A percentile compares a stretch with the other conserved stretches of the same genome.
These are phyloP conservation scores for Sphaerulina vaccinii DNA, from an alignment of 2,329 filamentous ascomycete genomes.

Conservation along the genomic window DNA sequence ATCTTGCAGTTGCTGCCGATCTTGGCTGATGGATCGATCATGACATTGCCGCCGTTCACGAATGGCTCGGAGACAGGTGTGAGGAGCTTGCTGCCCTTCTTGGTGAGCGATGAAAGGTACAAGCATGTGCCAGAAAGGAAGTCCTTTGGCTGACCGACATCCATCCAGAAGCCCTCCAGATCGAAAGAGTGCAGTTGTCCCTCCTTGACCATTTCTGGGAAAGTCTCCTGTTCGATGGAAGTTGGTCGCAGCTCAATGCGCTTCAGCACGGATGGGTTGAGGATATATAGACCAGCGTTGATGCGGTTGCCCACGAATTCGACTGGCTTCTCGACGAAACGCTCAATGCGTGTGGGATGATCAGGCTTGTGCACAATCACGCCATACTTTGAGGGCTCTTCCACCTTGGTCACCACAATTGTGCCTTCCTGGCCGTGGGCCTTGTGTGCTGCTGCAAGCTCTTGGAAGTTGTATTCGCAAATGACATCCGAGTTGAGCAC, in stretches of 20 bases:
- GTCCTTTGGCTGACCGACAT: conserved; percentile 97
- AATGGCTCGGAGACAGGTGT: conserved; percentile 68
- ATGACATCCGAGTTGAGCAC: conserved; percentile 98
- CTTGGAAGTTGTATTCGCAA: conserved; percentile 93
- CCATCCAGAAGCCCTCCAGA: conserved; percentile 98
- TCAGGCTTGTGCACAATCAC: conserved; percentile 96
- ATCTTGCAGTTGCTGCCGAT: conserved; percentile 99
- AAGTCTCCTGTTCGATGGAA: conserved; percentile 98
- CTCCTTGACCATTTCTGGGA: conserved; percentile 88
- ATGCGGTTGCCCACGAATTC: conserved; percentile 98
- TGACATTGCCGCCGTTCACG: conserved; percentile 89
- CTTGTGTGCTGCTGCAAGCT: conserved; percentile 90
- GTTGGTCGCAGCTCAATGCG: conserved; percentile 95
- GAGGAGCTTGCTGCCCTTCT: conserved; percentile 84
- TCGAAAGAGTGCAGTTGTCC: conserved; percentile 94
- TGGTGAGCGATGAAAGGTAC: conserved; percentile 88
- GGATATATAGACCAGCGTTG: conserved; percentile 97
- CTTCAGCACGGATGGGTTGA: conserved; percentile 85
- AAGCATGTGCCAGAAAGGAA: conserved; percentile 95
- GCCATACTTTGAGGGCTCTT: conserved; percentile 98
- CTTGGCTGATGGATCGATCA: conserved; percentile 91
- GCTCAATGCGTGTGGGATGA: conserved; percentile 88
- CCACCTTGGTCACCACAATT: conserved; percentile 97
- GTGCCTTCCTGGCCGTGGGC: conserved; percentile 91
- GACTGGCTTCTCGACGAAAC: conserved; percentile 98